Conservation (phyloP, 176 grass and related monocot species). For the Bothriochloa decipiens region DNA sequence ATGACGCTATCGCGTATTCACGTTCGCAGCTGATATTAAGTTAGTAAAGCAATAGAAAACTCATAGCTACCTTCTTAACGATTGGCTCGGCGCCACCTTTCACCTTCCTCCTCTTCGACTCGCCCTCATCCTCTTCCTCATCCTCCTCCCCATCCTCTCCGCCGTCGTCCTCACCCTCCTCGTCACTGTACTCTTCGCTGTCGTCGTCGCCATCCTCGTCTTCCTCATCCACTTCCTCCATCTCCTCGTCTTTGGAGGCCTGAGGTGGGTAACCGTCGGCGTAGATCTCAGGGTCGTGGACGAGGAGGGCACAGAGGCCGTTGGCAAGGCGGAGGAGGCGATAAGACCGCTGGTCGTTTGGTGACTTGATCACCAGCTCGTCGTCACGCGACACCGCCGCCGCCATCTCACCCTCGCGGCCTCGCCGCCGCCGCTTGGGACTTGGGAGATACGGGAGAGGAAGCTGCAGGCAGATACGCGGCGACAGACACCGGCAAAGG, state of each 20-base stretch:
- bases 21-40: neutral
- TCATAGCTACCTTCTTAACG: constrained; percentile 71
- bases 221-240: constrained; percentile 41
- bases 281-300: constrained; percentile 94
- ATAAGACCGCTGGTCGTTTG: constrained; percentile 76
- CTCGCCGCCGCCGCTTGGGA: constrained; percentile 33
- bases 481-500: constrained; percentile 12
- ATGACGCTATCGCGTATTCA: neutral
- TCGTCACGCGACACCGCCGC: constrained; percentile 45
- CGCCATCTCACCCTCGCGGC: constrained; percentile 46
- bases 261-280: constrained; percentile 46
- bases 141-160: constrained; percentile 20
- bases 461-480: neutral
- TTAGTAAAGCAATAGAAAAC: constrained; percentile 21
- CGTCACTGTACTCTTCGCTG: constrained; percentile 41
- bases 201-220: constrained; percentile 38
- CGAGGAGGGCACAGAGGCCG: constrained; percentile 70
- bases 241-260: constrained; percentile 42
- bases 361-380: constrained; percentile 77
- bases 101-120: constrained; percentile 56
- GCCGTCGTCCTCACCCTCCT: constrained; percentile 35
- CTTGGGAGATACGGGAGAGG: neutral
- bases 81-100: constrained; percentile 46
- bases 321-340: constrained; percentile 77
- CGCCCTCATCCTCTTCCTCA: constrained; percentile 45